Conservation (phyloP, 768 basidiomycete genomes). For the Galerina sulciceps region DNA sequence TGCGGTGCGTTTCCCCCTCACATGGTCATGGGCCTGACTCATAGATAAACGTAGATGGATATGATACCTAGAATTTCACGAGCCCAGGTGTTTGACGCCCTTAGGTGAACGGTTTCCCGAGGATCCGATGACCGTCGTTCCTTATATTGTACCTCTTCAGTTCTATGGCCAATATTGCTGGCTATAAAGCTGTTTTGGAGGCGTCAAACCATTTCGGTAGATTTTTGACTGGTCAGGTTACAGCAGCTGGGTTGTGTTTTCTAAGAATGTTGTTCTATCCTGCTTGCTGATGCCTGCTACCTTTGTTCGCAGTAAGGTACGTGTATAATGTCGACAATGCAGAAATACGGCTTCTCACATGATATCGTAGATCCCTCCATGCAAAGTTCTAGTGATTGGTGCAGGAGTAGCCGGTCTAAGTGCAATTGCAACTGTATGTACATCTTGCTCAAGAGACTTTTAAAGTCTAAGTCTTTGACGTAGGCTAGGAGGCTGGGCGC, state of each 20-base stretch:
- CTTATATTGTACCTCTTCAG: conserved; percentile 38
- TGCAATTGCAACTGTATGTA: conserved; percentile 79
- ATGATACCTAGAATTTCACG: conserved; percentile 91
- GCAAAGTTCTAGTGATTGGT: conserved; percentile 86
- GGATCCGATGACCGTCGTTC: background rate
- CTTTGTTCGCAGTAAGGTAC: conserved; percentile 34
- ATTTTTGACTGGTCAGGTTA: conserved; percentile 90
- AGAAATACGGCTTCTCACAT: conserved; percentile 1
- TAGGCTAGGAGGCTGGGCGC: conserved; percentile 85
- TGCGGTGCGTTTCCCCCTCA: conserved; percentile 45
- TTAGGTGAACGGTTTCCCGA: conserved; percentile 55
- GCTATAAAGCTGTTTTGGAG: conserved; percentile 90
- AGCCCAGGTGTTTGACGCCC: conserved; percentile 87
- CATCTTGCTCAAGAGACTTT: background rate
- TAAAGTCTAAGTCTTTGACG: background rate
- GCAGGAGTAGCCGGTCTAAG: conserved; percentile 89
- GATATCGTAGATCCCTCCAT: conserved; percentile 70
- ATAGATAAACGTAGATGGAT: conserved; percentile 60
- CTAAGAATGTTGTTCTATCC: background rate
- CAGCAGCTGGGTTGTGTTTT: conserved; percentile 80
- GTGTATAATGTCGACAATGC: background rate
- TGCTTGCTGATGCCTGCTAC: background rate
- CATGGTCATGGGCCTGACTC: background rate
- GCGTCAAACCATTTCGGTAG: conserved; percentile 90
- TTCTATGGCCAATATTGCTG: conserved; percentile 95